Evolutionary conservation across 208 protist species (phyloP), one percentile per base, ranked within the genome.

Genomic region (Trypanosoma theileri): DNA sequence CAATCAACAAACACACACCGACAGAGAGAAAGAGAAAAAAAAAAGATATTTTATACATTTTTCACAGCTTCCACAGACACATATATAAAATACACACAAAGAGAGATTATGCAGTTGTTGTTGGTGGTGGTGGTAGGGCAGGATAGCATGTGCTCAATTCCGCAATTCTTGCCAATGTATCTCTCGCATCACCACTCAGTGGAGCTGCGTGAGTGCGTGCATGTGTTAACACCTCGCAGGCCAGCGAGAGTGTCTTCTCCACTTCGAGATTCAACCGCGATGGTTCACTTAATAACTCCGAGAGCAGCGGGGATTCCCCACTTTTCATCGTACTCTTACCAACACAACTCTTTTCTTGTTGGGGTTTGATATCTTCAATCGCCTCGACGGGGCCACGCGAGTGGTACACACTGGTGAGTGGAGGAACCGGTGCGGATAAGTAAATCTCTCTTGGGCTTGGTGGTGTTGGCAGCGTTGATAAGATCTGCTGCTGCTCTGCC

Each of bases 161-260:
- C 50, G 40, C 59, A 26, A 76, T 48, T 53, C 46, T 42, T 0
- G 26, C 41, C 9, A 76, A 42, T 26, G 40, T 59, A 31, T 61
- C 14, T 21, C 40, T 16, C 10, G 63, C 71, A 4, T 59, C 28
- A 6, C 54, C 63, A 24, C 19, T 60, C 16, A 76, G 17, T 19
- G 65, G 57, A 3, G n/a, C 9, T 6, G 44, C 54, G 13, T 59
- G 56, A 7, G 10, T 16, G 9, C 58, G 56, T 22, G 71, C 71
- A 31, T 55, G 57, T 14, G 26, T 28, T 14, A 76, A 51, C n/a
- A 76, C 71, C 11, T 60, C 9, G 40, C 58, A 70, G 11, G 71
- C 22, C 22, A 76, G 50, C 13, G 24, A 26, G 52, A 76, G 71
- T 40, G 64, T 66, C 64, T 76, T 76, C 22, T 76, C 71, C 35